Evolutionary conservation across 1,284 basidiomycete species (phyloP), one percentile per base, ranked within the genome.

Genomic region (Blastosporella zonata): DNA sequence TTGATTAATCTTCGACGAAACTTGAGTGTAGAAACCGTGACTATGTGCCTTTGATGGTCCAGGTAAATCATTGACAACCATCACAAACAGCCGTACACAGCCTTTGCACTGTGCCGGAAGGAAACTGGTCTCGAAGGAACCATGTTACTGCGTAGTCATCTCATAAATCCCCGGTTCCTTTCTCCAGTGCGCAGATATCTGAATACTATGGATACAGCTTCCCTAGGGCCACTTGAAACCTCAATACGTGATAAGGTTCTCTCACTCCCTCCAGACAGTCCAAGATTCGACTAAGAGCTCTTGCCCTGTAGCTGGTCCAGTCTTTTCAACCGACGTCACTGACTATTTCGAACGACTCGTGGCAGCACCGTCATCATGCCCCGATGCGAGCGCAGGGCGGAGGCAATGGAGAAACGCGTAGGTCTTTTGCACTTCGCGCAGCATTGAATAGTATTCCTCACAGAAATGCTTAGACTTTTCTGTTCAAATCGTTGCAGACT

Each of bases 331-430:
- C 87, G 29, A 68, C 73, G 45, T 69, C 72, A 57, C 70, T 90
- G 58, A 69, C 62, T 46, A 82, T 90, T 62, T 73, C 73, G 37
- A 90, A 90, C 66, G 84, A 90, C 61, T 88, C 87, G 39, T 82
- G 79, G 75, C 74, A 86, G 67, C 87, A 90, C 67, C 76, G 82
- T 58, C 82, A 89, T 69, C 87, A 90, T 67, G 74, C 75, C 44
- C 70, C 87, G 42, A 90, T 90, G 88, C 74, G 77, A 61, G 79
- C 75, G 44, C 71, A 78, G 65, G 78, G 74, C 46, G 81, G 76
- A 54, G 77, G 75, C 35, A 79, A 72, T 58, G 81, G 79, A 47
- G 72, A 75, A 67, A 88, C 88, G 29, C 88, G 87, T 90, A 72
- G 59, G 84, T 77, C 22, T 9, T 12, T 31, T 21, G 6, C 27